These are phyloP conservation scores for Amyloporia xantha DNA, from an alignment of 768 basidiomycete genomes.

Conservation along the genomic window DNA sequence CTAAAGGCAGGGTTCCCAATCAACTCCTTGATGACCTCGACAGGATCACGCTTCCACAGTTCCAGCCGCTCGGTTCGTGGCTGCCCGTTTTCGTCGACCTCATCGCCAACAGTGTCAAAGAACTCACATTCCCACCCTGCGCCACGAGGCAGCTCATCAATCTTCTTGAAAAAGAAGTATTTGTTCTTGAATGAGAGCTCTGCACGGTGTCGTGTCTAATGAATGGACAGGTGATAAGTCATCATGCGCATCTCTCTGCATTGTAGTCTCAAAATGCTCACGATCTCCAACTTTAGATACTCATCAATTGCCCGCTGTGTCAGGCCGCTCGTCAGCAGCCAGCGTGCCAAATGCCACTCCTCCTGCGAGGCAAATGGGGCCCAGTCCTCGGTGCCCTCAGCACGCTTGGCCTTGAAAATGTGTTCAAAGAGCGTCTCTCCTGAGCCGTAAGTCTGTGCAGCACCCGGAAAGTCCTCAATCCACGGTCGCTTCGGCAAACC, in stretches of 20 bases:
- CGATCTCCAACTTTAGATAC: slow-evolving; percentile 17
- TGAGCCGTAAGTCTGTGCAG: neutral
- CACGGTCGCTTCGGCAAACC: slow-evolving; percentile 6
- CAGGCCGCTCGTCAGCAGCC: slow-evolving; percentile 11
- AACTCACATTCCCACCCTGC: slow-evolving; percentile 16
- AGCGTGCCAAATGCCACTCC: slow-evolving; percentile 17
- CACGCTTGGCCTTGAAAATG: neutral
- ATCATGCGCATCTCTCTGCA: too few species aligned
- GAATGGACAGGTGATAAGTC: too few species aligned
- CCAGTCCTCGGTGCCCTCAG: neutral
- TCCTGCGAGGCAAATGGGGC: slow-evolving; percentile 1
- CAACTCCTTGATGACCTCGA: slow-evolving; percentile 31
- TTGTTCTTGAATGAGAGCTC: slow-evolving; percentile 17
- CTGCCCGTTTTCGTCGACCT: slow-evolving; percentile 11
- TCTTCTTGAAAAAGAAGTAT: slow-evolving; percentile 13
- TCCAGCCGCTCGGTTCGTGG: slow-evolving; percentile 22
- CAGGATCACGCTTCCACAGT: slow-evolving; percentile 16
- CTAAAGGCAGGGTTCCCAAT: slow-evolving; percentile 29
- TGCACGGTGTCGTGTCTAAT: too few species aligned
- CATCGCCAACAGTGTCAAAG: slow-evolving; percentile 7
- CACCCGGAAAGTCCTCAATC: slow-evolving; percentile 10
- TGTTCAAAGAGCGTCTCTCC: neutral
- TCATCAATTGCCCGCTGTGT: slow-evolving; percentile 18
- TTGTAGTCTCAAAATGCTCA: too few species aligned
- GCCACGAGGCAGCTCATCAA: slow-evolving; percentile 11